Conservation (phyloP, 2,329 filamentous ascomycete species). For the Dactylellina parvicollis region DNA sequence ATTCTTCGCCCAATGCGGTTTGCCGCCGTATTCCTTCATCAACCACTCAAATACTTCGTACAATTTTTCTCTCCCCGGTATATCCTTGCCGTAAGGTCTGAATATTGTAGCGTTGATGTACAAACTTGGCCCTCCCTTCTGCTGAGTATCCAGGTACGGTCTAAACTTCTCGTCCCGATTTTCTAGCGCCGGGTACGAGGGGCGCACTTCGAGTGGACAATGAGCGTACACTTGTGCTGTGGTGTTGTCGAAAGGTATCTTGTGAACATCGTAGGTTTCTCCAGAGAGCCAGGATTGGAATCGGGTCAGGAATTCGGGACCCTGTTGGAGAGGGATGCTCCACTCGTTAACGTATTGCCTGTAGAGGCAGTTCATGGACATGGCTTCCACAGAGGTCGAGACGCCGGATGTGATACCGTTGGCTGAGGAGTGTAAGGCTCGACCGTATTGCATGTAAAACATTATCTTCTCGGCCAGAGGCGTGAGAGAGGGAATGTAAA, state of each 20-base stretch:
- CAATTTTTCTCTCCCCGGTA: slow-evolving; percentile 78
- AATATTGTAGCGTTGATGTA: slow-evolving; percentile 93
- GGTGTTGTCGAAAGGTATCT: slow-evolving; percentile 82
- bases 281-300: slow-evolving; percentile 86
- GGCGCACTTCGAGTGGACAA: slow-evolving; percentile 90
- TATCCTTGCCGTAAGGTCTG: slow-evolving; percentile 76
- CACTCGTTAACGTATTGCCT: slow-evolving; percentile 99
- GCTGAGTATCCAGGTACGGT: slow-evolving; percentile 45
- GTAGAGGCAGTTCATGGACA: slow-evolving; percentile 95
- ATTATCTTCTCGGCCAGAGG: slow-evolving; percentile 96
- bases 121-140: slow-evolving; percentile 73
- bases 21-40: slow-evolving; percentile 83
- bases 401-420: slow-evolving; percentile 74
- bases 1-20: slow-evolving; percentile 94
- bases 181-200: slow-evolving; percentile 71
- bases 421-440: slow-evolving; percentile 65
- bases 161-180: slow-evolving; percentile 7
- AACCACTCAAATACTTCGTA: slow-evolving; percentile 91
- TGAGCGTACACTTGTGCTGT: slow-evolving; percentile 76
- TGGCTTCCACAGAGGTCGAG: slow-evolving; percentile 78
- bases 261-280: slow-evolving; percentile 72
- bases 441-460: slow-evolving; percentile 94
- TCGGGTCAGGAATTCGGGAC: slow-evolving; percentile 84
- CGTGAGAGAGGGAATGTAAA: slow-evolving; percentile 79
- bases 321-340: slow-evolving; percentile 86